Conservation (phyloP, 345 rosid species). For the Hypericum perforatum region DNA sequence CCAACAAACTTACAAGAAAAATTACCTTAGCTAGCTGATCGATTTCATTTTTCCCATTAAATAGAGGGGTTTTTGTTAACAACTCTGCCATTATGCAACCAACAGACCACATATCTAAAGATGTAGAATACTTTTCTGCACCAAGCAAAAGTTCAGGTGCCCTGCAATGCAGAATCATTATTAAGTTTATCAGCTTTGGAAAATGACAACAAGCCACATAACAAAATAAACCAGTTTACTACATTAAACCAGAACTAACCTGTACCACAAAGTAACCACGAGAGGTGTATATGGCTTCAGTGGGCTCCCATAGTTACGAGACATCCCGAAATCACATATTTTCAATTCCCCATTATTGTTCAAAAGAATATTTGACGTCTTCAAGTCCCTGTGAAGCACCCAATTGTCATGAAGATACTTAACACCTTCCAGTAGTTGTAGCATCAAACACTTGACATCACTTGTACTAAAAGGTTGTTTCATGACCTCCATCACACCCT, state of each 20-base stretch:
- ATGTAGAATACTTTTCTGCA: conserved; percentile 68
- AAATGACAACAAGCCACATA: not conserved
- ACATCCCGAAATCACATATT: conserved; percentile 81
- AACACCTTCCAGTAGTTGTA: conserved; percentile 74
- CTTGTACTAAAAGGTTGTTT: conserved; percentile 72
- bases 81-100: conserved; percentile 94
- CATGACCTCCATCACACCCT: conserved; percentile 54
- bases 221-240: not conserved
- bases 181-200: conserved; percentile 6
- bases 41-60: conserved; percentile 57
- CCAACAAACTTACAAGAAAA: not conserved
- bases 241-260: conserved; percentile 32
- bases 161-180: conserved; percentile 30
- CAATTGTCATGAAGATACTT: conserved; percentile 83
- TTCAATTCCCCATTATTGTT: conserved; percentile 72
- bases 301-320: conserved; percentile 83
- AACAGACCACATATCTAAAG: conserved; percentile 91
- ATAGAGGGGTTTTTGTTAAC: conserved; percentile 58
- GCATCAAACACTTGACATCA: conserved; percentile 85
- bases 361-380: conserved; percentile 76
- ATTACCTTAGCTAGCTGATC: conserved; percentile 69
- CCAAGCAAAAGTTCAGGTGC: conserved; percentile 84
- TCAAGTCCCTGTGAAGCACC: conserved; percentile 88
- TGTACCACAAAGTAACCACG: conserved; percentile 78
- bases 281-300: conserved; percentile 66